Evolutionary conservation across 192 early-diverging fungal genomes (phyloP), one percentile per base, ranked within the genome.

Genomic region (Neocallimastix lanati): DNA sequence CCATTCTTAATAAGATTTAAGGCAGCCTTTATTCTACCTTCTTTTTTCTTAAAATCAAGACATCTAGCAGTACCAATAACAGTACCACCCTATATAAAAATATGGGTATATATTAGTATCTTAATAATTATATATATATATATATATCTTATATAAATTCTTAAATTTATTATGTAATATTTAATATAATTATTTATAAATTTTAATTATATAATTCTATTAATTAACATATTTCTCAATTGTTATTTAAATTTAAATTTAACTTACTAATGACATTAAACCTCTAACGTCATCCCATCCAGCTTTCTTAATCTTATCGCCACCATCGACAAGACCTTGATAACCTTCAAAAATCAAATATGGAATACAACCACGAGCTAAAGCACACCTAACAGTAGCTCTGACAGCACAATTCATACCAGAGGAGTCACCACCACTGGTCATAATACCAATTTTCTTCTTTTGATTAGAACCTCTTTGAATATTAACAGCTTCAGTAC

Each of bases 401-500:
- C 97, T 88, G 28, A 99, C 97, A 29, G 92, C 93, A 28, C 96
- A 93, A 82, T 99, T 99, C 97, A 99, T 99, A 29, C 97, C 97
- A 21, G 92, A 93, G 12, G 93, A 92, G 83, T 99, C 97, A 35
- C 97, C 97, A 29, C 97, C 97, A 38, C 92, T 93, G 13, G 97
- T 99, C 40, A 99, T 84, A 29, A 99, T 89, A 29, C 94, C 97
- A 86, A 99, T 96, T 82, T 91, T 92, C 84, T 95, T 95, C 50
- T 67, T 67, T 67, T 33, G 36, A 76, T 15, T 12, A 78, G 29
- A 81, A 14, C 18, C 21, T 25, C 30, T 13, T 28, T 80, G 78
- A 28, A 28, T 29, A 13, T 27, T 78, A 37, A n/a, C 29, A 36
- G 80, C 28, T 29, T 28, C 21, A 30, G 50, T n/a, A 67, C 50